Evolutionary conservation across 805 yeast genomes (phyloP).

Genomic region (Myxozyma neotropica): DNA sequence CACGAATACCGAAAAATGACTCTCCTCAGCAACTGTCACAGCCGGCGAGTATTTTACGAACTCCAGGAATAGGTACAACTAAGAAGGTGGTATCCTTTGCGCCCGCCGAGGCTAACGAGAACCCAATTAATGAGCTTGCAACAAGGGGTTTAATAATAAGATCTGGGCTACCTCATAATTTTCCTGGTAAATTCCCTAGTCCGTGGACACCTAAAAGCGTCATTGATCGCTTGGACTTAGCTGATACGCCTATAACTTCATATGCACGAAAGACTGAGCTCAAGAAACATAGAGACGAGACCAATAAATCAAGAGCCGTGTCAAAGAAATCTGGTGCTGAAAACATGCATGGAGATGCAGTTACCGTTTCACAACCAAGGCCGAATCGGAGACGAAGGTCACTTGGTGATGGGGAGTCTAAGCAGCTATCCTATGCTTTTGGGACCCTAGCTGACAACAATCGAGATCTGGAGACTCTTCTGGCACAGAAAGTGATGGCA

Average conservation of each 20-base stretch:
- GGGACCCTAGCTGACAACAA: constrained; percentile 14
- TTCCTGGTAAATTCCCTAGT: constrained; percentile 38
- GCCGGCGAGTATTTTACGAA: constrained; percentile 29
- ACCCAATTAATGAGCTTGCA: not conserved
- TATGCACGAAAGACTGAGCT: constrained; percentile 6
- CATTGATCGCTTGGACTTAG: constrained; percentile 19
- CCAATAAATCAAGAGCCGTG: not conserved
- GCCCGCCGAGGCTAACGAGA: not conserved
- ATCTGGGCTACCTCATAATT: constrained; percentile 34
- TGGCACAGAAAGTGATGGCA: not conserved
- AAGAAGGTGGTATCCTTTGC: constrained; percentile 30
- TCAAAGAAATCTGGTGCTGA: too few relatives aligned
- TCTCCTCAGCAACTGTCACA: not conserved
- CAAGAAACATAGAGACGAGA: not conserved
- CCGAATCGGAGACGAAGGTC: not conserved
- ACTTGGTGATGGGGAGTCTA: not conserved
- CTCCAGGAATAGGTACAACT: constrained; percentile 28
- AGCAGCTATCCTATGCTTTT: constrained; percentile 3
- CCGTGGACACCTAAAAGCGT: constrained; percentile 33
- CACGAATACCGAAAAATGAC: constrained; percentile 3
- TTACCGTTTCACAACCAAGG: not conserved
- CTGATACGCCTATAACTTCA: constrained; percentile 19
- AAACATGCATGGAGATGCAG: not conserved
- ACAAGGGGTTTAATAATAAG: constrained; percentile 8
- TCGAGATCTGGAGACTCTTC: constrained; percentile 9